Base-by-base conservation (phyloP, 306 rosid genomes). In the Biancaea sappan region DNA sequence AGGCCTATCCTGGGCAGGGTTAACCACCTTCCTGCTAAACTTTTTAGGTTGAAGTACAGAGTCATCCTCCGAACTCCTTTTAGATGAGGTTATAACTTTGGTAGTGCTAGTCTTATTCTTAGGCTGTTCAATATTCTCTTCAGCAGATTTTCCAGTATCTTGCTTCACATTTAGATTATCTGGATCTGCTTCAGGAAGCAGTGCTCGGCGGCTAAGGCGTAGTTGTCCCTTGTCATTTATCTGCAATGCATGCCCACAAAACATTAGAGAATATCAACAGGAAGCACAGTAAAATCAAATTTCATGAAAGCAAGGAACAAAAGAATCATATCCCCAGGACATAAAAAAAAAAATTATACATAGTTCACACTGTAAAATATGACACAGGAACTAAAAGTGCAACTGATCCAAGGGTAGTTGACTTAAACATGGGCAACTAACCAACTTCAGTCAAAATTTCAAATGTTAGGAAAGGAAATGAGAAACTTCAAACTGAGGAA, bases 181-280 rank as follows among this genome's bases (percentile, higher is more conserved):
- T 61, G 78, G 62, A 82, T 82, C 85, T n/a, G 88, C 35, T 56
- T 81, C 90, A 8, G 96, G 97, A 87, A 90, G 95, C 86, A 94
- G 40, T 32, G 90, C 96, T 67, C 89, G 83, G 73, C 74, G 90
- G 79, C 98, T 94, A 75, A 94, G 93, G 83, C 98, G 98, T 82
- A 94, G 89, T 68, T 94, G 98, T 25, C 98, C 97, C 79, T 88
- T 91, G 29, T 87, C 96, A 84, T 94, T 94, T 81, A 83, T 84
- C 98, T 94, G 88, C 70, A 84, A 73, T 16, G 28, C 62, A 77
- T n/a, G 69, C 52, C 26, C 64, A 66, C 54, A 71, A 68, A 68
- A 29, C 43, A 77, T 80, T 47, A 71, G 74, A 62, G 70, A 18
- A 58, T 29, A 43, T 54, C 9, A 60, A 61, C 26, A 58, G 51